These are phyloP conservation scores for Paraurostyla sp. DNA, from an alignment of 73 alveolate genomes.

Conservation along the genomic window DNA sequence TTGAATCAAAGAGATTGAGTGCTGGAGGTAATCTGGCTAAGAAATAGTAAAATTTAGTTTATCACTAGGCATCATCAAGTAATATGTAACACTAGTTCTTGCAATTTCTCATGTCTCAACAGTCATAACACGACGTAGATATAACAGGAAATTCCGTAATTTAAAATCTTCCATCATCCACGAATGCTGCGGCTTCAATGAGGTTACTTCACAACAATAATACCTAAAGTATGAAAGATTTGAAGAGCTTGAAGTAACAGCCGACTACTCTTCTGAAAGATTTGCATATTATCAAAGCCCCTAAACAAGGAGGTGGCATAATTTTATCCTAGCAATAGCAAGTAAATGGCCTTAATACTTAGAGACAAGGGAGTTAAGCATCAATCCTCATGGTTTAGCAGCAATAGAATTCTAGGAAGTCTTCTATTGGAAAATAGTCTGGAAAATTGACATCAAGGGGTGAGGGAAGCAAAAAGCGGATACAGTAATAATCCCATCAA, in stretches of 20 bases:
- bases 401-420: background rate
- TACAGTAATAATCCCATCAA: too few species aligned
- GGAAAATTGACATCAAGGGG: constrained; percentile 31
- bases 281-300: constrained; percentile 7
- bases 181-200: too few species aligned
- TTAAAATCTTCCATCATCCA: too few species aligned
- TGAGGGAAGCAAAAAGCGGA: constrained; percentile 7
- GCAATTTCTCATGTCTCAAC: constrained; percentile 24
- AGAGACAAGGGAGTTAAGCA: constrained; percentile 4
- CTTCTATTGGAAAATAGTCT: background rate
- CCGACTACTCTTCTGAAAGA: background rate
- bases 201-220: background rate
- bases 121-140: background rate
- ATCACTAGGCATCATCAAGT: constrained; percentile 11
- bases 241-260: background rate
- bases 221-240: constrained; percentile 23
- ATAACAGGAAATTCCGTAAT: background rate
- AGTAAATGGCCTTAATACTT: background rate
- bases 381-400: constrained; percentile 19
- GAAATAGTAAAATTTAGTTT: background rate
- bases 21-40: constrained; percentile 15
- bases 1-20: background rate
- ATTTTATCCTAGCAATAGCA: background rate
- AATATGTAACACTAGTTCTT: constrained; percentile 1
- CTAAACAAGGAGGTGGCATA: background rate